Evolutionary conservation across 2,329 filamentous ascomycete genomes (phyloP), one percentile per base, ranked within the genome.

Genomic region (Huntiella omanensis): DNA sequence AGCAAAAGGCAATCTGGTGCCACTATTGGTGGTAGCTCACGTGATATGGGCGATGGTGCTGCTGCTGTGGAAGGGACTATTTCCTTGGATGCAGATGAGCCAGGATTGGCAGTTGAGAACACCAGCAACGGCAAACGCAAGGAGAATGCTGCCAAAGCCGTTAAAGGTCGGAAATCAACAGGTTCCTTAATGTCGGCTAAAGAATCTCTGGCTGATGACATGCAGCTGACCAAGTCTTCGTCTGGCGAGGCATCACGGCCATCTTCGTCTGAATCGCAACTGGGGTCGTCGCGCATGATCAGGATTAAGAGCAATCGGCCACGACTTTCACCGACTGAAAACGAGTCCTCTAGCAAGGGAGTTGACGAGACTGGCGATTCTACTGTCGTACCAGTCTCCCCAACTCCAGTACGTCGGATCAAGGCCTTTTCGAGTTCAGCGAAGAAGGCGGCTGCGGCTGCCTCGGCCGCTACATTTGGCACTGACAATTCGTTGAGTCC

Each of bases 41-140:
- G 48, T 49, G 48, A 49, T 43, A 40, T 40, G 43, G 40, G 28
- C n/a, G 40, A 11, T 17, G 34, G 34, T 36, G 34, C 34, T 36
- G 33, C 33, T 35, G 34, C 34, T n/a, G 15, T 15, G 13, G 40
- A 43, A 43, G 28, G 22, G 13, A 8, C 28, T 34, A n/a, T 32
- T 43, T 43, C 40, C 28, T 13, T 43, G 40, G 32, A 8, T 11
- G 28, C 15, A 37, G 15, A 19, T 11, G 45, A 12, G 5, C 36
- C 33, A 35, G 39, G 39, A 16, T 34, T 13, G 12, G 28, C 4
- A 8, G 40, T 8, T 17, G 28, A 33, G 15, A 43, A 43, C 8
- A 34, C 32, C 6, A 32, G 34, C 17, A 43, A 11, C 15, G 16
- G 10, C 35, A 40, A 40, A 15, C 32, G 45, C 22, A 36, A 41